Evolutionary conservation across 208 protist genomes (phyloP).

Genomic region (Acanthamoeba lenticulata): DNA sequence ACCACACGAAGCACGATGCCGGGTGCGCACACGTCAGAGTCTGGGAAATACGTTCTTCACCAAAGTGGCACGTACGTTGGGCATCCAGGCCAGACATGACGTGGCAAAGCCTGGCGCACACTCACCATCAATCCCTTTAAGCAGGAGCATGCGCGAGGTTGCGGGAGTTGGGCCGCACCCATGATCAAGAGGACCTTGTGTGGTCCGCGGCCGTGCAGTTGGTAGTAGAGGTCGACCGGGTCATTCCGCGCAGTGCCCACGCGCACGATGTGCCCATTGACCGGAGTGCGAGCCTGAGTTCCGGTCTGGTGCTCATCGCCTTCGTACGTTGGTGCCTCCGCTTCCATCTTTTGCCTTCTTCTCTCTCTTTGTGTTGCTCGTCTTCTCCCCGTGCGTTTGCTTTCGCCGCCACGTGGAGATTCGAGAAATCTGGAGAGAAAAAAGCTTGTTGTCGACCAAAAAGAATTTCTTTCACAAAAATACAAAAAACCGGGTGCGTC

Average conservation of each 20-base stretch:
- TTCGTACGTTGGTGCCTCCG: neutral
- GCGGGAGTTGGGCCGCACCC: neutral
- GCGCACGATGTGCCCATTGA: neutral
- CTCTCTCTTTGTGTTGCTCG: neutral
- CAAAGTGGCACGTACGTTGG: neutral
- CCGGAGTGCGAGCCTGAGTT: neutral
- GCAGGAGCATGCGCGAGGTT: neutral
- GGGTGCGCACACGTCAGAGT: neutral
- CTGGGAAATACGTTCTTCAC: neutral
- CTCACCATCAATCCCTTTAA: neutral
- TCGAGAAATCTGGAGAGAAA: too few species aligned
- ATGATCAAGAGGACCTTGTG: constrained; percentile 28
- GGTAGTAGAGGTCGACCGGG: constrained; percentile 39
- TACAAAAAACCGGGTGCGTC: too few species aligned
- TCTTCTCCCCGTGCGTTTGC: too few species aligned
- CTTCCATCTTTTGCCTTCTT: neutral
- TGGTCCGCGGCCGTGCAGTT: neutral
- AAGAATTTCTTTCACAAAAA: too few species aligned
- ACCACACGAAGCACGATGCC: too few species aligned
- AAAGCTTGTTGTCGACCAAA: too few species aligned
- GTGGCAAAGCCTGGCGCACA: neutral
- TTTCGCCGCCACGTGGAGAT: too few species aligned
- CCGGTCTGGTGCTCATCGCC: neutral
- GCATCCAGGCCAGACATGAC: neutral
- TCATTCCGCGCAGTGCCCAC: constrained; percentile 20